Evolutionary conservation across 2,329 filamentous ascomycete genomes (phyloP), one percentile per base, ranked within the genome.

Genomic region (Diaporthe eres): DNA sequence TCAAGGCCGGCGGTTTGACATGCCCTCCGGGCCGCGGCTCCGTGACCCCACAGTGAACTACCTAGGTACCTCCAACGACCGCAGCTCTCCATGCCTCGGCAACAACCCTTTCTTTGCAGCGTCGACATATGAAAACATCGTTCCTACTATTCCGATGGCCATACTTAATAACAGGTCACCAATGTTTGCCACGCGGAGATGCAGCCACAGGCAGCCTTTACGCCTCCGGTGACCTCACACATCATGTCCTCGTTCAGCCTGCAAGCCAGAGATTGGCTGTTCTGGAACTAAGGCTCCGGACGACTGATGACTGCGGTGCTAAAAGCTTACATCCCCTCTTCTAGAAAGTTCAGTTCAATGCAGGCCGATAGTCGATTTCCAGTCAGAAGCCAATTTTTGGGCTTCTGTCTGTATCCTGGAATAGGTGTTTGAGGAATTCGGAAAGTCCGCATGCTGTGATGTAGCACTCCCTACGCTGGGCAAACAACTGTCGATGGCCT

Each of bases 171-270:
- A n/a, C 15, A 1, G 2, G 28, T 12, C 44, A 53, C 31, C 15
- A 1, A 39, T 65, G 4, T 37, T 22, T 6, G 47, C 13, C 47
- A 39, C 31, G 47, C 31, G 47, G 12, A 37, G 31, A 39, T 55
- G 47, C 63, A 68, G 12, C 31, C 63, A 68, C 47, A 25, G 12
- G 49, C 22, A 12, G n/a, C 13, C 3, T 37, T 15, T 22, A 5
- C 47, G 49, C 12, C 49, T 70, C 47, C 49, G 65, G 22, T 49
- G 34, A 51, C 65, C 34, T 53, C 34, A 53, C n/a, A 55, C n/a
- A 31, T 28, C 9, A 13, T 12, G 47, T 19, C 47, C 9, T 25
- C 25, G 28, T 19, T n/a, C 28, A 67, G 61, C 44, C 47, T 53
- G 31, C 47, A 39, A 17, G 61, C 10, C 10, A n/a, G 5, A n/a